Conservation (phyloP, 108 stramenopile genomes). For the Craspedostauros australis region DNA sequence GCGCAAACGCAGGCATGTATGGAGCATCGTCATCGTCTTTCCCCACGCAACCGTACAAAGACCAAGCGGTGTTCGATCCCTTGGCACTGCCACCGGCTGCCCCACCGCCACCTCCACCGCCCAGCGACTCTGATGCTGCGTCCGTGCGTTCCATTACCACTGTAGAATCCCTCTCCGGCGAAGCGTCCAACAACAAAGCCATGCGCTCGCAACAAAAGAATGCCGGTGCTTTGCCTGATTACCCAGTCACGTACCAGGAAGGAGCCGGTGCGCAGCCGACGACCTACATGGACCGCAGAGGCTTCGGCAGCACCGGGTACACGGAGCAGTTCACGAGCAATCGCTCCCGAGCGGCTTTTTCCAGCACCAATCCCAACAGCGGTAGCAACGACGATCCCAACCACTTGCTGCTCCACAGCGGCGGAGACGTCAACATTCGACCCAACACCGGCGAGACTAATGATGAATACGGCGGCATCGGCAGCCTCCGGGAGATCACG, state of each 20-base stretch:
- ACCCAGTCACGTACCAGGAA: background rate
- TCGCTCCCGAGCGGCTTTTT: background rate
- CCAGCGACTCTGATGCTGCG: constrained; percentile 5
- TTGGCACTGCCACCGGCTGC: constrained; percentile 10
- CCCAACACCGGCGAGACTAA: constrained; percentile 43
- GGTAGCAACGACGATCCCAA: constrained; percentile 1
- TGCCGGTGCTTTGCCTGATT: background rate
- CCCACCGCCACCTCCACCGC: constrained; percentile 18
- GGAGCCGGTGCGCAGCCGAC: background rate
- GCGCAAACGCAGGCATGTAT: no score
- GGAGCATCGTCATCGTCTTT: no score
- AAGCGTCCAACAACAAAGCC: background rate
- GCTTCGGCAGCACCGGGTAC: no score
- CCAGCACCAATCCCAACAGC: background rate
- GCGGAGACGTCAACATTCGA: constrained; percentile 24
- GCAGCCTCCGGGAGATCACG: constrained; percentile 21
- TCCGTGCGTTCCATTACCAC: background rate
- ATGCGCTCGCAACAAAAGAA: background rate
- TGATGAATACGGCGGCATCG: constrained; percentile 22
- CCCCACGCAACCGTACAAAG: no score
- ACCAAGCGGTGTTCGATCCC: no score
- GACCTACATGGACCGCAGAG: background rate
- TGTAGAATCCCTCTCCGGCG: background rate
- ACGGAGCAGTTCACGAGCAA: background rate
- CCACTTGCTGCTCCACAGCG: no score